Evolutionary conservation across 2,329 filamentous ascomycete species (phyloP).

Genomic region (Aspergillus ustus): DNA sequence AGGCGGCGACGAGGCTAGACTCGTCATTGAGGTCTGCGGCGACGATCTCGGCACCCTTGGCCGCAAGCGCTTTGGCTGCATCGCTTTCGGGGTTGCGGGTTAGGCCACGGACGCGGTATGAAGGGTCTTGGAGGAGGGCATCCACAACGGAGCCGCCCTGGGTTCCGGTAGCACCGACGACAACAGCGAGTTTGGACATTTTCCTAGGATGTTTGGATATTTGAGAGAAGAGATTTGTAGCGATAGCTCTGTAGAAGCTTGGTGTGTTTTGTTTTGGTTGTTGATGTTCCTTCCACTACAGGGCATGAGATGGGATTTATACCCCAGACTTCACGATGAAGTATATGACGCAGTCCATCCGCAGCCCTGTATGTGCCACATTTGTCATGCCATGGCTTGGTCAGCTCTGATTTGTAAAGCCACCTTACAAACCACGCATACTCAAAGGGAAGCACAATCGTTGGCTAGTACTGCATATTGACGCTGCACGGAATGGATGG

Average conservation of each 20-base stretch:
- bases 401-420: neutral
- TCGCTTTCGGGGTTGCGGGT: neutral
- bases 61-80: neutral
- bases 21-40: neutral
- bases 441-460: neutral
- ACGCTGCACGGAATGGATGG: too few relatives aligned
- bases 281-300: neutral
- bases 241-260: neutral
- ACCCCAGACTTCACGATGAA: neutral
- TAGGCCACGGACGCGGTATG: neutral
- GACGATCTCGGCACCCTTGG: neutral
- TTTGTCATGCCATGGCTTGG: neutral
- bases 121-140: neutral
- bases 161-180: conserved; percentile 1
- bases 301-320: neutral
- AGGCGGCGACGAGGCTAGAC: neutral
- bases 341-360: neutral
- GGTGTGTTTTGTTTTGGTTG: neutral
- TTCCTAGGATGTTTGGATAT: conserved; percentile 32
- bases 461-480: neutral
- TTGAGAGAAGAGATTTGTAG: neutral
- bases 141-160: neutral
- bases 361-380: neutral
- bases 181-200: conserved; percentile 28
- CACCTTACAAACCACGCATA: neutral